Conservation (phyloP, 768 basidiomycete species). For the Calocybe gangraenosa region DNA sequence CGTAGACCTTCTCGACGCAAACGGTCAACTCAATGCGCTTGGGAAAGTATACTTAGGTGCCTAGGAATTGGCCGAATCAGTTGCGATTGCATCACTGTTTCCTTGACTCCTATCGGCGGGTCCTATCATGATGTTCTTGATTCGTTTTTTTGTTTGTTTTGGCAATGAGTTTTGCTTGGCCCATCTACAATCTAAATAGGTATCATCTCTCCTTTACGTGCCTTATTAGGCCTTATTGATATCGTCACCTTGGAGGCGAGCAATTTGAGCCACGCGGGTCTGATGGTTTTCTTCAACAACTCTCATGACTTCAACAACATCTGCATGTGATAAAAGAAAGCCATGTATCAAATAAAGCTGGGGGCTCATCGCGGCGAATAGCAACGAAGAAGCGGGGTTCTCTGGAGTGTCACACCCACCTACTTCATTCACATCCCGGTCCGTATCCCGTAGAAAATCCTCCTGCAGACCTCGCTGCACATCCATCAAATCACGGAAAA, state of each 20-base stretch:
- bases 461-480: slow-evolving; percentile 3
- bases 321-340: slow-evolving; percentile 10
- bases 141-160: no score
- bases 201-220: no score
- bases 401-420: neutral
- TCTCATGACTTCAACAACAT: slow-evolving; percentile 8
- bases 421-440: slow-evolving; percentile 3
- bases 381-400: no score
- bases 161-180: no score
- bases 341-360: no score
- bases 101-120: neutral
- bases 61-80: neutral
- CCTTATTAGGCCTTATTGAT: no score
- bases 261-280: slow-evolving; percentile 9
- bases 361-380: no score
- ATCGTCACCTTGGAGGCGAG: slow-evolving; percentile 12
- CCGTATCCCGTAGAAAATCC: slow-evolving; percentile 2
- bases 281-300: slow-evolving; percentile 9
- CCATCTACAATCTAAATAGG: no score
- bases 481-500: slow-evolving; percentile 11
- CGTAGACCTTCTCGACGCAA: slow-evolving; percentile 18
- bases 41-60: slow-evolving; percentile 17
- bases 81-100: no score
- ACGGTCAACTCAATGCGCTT: slow-evolving; percentile 18
- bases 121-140: no score